Conservation (phyloP, 352 stramenopile species). For the Globisporangium uncinulatum region DNA sequence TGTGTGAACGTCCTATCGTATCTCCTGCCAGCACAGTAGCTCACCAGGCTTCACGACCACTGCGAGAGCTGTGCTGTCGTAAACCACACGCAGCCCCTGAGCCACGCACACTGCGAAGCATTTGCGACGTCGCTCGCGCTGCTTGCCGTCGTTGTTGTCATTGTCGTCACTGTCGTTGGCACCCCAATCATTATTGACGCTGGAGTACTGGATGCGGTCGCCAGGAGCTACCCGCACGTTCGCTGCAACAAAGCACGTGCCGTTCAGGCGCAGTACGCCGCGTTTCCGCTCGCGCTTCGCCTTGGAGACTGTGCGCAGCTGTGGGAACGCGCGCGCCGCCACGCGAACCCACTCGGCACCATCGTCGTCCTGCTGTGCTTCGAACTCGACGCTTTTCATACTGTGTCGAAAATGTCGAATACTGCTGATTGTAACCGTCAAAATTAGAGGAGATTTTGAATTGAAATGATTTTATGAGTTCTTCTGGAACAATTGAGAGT, state of each 20-base stretch:
- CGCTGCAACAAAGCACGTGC: slow-evolving; percentile 24
- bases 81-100: slow-evolving; percentile 53
- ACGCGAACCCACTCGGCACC: slow-evolving; percentile 40
- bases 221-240: slow-evolving; percentile 19
- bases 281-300: slow-evolving; percentile 52
- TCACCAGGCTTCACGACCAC: slow-evolving; percentile 55
- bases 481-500: too few species aligned
- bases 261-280: slow-evolving; percentile 35
- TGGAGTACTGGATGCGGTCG: slow-evolving; percentile 32
- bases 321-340: slow-evolving; percentile 38
- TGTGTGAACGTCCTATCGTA: too few species aligned
- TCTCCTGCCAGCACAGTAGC: too few species aligned
- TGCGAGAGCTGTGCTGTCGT: slow-evolving; percentile 35
- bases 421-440: too few species aligned
- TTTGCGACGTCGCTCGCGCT: slow-evolving; percentile 1
- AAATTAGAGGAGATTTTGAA: too few species aligned
- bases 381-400: slow-evolving; percentile 37
- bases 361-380: slow-evolving; percentile 29
- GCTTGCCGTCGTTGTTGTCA: background rate
- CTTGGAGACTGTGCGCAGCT: slow-evolving; percentile 52
- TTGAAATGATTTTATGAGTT: too few species aligned
- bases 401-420: too few species aligned
- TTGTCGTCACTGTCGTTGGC: too few species aligned
- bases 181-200: too few species aligned
- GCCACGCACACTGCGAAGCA: slow-evolving; percentile 38